These are phyloP conservation scores for Candida albicans DNA, from an alignment of 1,139 yeast genomes.

Conservation along the genomic window DNA sequence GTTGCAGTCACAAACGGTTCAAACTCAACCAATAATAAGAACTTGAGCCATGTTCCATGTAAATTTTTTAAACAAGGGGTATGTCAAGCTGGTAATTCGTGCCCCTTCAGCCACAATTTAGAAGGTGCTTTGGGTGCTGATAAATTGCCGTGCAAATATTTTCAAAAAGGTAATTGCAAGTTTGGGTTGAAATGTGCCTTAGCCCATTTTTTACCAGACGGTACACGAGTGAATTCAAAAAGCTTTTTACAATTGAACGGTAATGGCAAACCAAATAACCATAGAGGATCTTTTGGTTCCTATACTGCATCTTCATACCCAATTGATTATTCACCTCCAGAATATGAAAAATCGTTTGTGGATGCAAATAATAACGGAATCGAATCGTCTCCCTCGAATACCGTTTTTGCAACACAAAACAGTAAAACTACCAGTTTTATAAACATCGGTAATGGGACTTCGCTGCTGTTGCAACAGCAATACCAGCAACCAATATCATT, in stretches of 20 bases:
- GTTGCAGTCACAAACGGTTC: slow-evolving; percentile 16
- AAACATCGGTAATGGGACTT: slow-evolving; percentile 7
- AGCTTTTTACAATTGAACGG: slow-evolving; percentile 8
- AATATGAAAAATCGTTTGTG: slow-evolving; percentile 3
- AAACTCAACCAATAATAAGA: slow-evolving; percentile 22
- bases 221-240: slow-evolving; percentile 70
- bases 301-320: neutral
- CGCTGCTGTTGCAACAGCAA: slow-evolving; percentile 5
- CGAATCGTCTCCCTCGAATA: slow-evolving; percentile 2
- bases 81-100: slow-evolving; percentile 89
- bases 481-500: slow-evolving; percentile 7
- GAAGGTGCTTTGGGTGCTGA: slow-evolving; percentile 59
- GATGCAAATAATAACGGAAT: neutral
- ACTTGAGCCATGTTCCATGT: slow-evolving; percentile 91
- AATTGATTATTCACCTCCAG: slow-evolving; percentile 5
- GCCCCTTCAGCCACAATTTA: slow-evolving; percentile 86
- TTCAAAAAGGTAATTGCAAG: slow-evolving; percentile 91
- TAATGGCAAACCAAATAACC: slow-evolving; percentile 5
- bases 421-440: slow-evolving; percentile 9
- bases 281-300: slow-evolving; percentile 1
- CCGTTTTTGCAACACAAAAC: neutral
- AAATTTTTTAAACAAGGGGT: slow-evolving; percentile 88
- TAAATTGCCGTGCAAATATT: slow-evolving; percentile 85
- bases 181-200: slow-evolving; percentile 92
- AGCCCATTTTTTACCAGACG: slow-evolving; percentile 88